These are phyloP conservation scores for Mycena latifolia DNA, from an alignment of 768 basidiomycete genomes.

Conservation along the genomic window DNA sequence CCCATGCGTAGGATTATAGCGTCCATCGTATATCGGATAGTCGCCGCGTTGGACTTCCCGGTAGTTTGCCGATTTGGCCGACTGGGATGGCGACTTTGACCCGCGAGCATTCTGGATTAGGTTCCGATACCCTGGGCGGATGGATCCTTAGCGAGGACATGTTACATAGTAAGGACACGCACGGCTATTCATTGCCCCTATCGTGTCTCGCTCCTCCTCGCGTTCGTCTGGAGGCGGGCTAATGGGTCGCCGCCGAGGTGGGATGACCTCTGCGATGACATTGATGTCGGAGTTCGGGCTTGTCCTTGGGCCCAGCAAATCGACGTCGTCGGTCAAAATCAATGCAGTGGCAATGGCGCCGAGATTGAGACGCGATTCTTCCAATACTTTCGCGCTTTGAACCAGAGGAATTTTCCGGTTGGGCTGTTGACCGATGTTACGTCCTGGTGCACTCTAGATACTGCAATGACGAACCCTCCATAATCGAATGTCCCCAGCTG, in stretches of 20 bases:
- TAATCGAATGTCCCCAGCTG: conserved; percentile 2
- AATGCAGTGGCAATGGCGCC: background rate
- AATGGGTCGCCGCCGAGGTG: background rate
- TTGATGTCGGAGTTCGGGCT: background rate
- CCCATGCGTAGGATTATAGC: conserved; percentile 12
- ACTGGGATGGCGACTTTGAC: background rate
- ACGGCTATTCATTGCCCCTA: conserved; percentile 5
- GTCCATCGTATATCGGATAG: conserved; percentile 32
- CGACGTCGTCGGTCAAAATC: background rate
- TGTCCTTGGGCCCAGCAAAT: background rate
- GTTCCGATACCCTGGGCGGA: background rate
- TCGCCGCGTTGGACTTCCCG: background rate
- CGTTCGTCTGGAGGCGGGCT: conserved; percentile 1
- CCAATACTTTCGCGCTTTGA: background rate
- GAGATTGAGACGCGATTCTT: background rate
- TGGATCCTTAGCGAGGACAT: background rate
- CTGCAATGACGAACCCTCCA: conserved; percentile 9
- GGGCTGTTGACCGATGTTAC: background rate
- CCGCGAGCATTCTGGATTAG: background rate
- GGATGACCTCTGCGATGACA: background rate
- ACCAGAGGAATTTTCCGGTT: background rate
- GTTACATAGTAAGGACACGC: background rate
- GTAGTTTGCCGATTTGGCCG: conserved; percentile 11
- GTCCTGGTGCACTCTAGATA: background rate
- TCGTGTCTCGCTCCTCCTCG: background rate